These are phyloP conservation scores for Centaurea solstitialis DNA, from an alignment of 129 eudicot genomes.

Conservation along the genomic window DNA sequence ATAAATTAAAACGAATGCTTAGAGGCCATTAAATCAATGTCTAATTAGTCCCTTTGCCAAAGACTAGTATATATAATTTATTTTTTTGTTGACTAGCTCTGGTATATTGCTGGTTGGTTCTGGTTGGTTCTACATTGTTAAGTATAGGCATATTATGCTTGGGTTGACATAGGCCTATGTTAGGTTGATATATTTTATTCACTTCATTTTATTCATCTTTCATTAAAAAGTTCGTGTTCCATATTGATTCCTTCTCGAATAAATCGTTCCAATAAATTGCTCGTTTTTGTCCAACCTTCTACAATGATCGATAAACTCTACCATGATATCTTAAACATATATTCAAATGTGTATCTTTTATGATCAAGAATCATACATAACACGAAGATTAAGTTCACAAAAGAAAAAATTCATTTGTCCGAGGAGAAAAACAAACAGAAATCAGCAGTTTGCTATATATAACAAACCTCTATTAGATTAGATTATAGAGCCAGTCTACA, in stretches of 20 bases:
- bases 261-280: neutral
- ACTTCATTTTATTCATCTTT: neutral
- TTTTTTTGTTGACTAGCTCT: neutral
- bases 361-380: neutral
- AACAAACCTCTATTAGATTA: neutral
- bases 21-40: neutral
- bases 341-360: neutral
- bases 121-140: neutral
- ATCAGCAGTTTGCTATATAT: neutral
- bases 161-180: too few relatives aligned
- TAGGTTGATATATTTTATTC: too few relatives aligned
- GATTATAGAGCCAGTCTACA: neutral
- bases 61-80: neutral
- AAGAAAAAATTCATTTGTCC: neutral
- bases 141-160: neutral
- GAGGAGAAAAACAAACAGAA: neutral
- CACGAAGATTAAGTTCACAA: neutral
- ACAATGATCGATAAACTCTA: neutral
- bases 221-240: neutral
- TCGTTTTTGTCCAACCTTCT: neutral
- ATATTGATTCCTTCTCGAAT: neutral
- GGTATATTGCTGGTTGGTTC: neutral
- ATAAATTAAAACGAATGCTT: neutral
- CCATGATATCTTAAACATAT: neutral
- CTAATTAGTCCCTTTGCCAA: neutral